Base-by-base conservation (phyloP, 1,284 basidiomycete genomes). In the Singerocomus inundabilis region DNA sequence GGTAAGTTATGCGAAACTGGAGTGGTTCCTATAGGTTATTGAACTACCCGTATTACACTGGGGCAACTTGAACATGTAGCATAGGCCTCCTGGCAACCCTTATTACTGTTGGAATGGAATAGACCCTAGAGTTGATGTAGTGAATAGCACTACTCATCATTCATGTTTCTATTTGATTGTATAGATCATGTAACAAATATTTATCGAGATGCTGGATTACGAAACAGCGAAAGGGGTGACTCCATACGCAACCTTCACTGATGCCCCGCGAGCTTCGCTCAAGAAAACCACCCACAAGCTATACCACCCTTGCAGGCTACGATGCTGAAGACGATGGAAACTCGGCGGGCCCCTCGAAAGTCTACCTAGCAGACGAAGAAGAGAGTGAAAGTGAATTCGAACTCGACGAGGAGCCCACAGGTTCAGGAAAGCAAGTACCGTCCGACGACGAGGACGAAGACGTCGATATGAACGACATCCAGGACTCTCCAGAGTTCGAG, bases 311-410 rank as follows among this genome's bases (percentile, higher is more conserved):
- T 5, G 51, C 40, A 31, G 45, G 11, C 38, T 56, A 47, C 49
- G 46, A 33, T 4, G 25, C 18, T 5, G 48, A 61, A 1, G 53
- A 55, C 35, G 52, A 56, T 1, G 59, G 62, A 31, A 58, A 66
- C 2, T 52, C 52, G 5, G 64, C 60, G 5, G 63, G 63, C 2
- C 63, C 63, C 1, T 66, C 70, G 0, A 59, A 40, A 13, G 21
- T 30, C 8, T 48, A 44, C 7, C 44, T 38, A 7, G 50, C 55
- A n/a, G 62, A 69, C 26, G 64, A 69, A 5, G 63, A 51, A 11
- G 39, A 12, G 43, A 69, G 64, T 38, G 68, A 59, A 3, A 74
- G 74, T 52, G 80, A 80, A 54, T 81, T 80, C 52, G 73, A 74
- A 32, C 73, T 69, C 2, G 53, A 57, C 31, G 41, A 57, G 24